phyloP scores from a whole-genome alignment of 257 asterid species.

The Plantago major region DNA sequence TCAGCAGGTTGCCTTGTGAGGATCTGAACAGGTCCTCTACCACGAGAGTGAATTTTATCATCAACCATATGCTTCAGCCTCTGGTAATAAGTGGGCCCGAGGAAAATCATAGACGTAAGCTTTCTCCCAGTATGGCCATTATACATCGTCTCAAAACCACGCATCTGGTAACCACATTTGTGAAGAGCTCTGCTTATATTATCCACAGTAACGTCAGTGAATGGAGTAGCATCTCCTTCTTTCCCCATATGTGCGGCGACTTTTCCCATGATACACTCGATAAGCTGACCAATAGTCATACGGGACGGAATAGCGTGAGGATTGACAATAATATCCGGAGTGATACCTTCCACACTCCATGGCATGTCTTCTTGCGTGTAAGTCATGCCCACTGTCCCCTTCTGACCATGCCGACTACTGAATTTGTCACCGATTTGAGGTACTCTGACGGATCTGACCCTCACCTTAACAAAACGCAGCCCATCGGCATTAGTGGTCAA shows the following conservation, averaged over 20 bases:
- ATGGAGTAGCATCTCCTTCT: slow-evolving; percentile 98
- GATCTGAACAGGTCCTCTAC: slow-evolving; percentile 96
- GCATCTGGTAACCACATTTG: slow-evolving; percentile 96
- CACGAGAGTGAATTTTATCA: slow-evolving; percentile 93
- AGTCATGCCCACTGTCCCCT: slow-evolving; percentile 96
- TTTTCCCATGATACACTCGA: slow-evolving; percentile 96
- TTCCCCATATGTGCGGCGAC: slow-evolving; percentile 98
- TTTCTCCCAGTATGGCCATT: slow-evolving; percentile 92
- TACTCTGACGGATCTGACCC: slow-evolving; percentile 87
- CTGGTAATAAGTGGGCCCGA: slow-evolving; percentile 97
- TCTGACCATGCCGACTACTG: slow-evolving; percentile 96
- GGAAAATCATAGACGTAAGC: slow-evolving; percentile 76
- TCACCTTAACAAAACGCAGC: slow-evolving; percentile 82
- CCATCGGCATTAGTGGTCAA: slow-evolving; percentile 95
- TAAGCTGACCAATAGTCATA: slow-evolving; percentile 94
- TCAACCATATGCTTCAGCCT: slow-evolving; percentile 97
- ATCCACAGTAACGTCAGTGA: slow-evolving; percentile 93
- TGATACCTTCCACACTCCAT: slow-evolving; percentile 85
- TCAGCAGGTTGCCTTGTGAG: slow-evolving; percentile 98
- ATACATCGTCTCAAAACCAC: slow-evolving; percentile 97
- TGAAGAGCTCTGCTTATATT: slow-evolving; percentile 93
- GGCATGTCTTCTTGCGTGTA: slow-evolving; percentile 99
- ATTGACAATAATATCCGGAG: slow-evolving; percentile 85
- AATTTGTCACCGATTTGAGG: slow-evolving; percentile 98
- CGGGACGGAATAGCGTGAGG: slow-evolving; percentile 99